phyloP scores from a whole-genome alignment of 2,329 filamentous ascomycete genomes.

The Microsporum audouinii region DNA sequence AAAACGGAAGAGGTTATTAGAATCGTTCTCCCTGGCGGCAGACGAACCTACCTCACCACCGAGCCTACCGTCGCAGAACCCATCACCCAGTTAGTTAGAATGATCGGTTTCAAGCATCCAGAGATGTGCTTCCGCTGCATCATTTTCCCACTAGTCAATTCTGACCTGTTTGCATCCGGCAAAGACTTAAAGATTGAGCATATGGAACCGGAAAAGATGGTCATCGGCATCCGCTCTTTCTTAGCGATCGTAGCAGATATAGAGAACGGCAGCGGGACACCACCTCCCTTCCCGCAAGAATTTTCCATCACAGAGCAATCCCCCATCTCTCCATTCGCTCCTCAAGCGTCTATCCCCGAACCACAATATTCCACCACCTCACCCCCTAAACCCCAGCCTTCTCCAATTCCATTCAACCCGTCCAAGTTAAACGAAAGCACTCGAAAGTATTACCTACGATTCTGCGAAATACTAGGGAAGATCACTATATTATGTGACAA shows the following conservation, averaged over 20 bases:
- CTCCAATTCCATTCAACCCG: slow-evolving; percentile 45
- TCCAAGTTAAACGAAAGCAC: slow-evolving; percentile 59
- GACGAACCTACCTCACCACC: slow-evolving; percentile 67
- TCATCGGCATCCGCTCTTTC: slow-evolving; percentile 93
- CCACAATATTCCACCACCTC: slow-evolving; percentile 29
- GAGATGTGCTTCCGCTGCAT: slow-evolving; percentile 87
- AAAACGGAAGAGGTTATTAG: slow-evolving; percentile 86
- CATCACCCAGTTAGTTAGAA: slow-evolving; percentile 82
- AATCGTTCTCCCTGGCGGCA: slow-evolving; percentile 68
- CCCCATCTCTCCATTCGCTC: slow-evolving; percentile 8
- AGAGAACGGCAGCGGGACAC: slow-evolving; percentile 66
- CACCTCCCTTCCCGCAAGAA: slow-evolving; percentile 71
- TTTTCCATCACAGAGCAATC: slow-evolving; percentile 26
- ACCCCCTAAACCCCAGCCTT: slow-evolving; percentile 24
- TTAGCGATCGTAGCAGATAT: slow-evolving; percentile 86
- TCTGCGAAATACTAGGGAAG: slow-evolving; percentile 90
- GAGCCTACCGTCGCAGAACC: slow-evolving; percentile 79
- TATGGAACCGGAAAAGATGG: slow-evolving; percentile 88
- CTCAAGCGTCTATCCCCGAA: background rate
- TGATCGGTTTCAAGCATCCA: slow-evolving; percentile 86
- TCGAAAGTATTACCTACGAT: slow-evolving; percentile 75
- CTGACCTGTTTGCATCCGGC: slow-evolving; percentile 67
- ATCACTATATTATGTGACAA: slow-evolving; percentile 96
- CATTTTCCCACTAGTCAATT: slow-evolving; percentile 91
- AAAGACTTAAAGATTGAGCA: slow-evolving; percentile 81